Conservation (phyloP, 345 rosid genomes). For the Turritis glabra region DNA sequence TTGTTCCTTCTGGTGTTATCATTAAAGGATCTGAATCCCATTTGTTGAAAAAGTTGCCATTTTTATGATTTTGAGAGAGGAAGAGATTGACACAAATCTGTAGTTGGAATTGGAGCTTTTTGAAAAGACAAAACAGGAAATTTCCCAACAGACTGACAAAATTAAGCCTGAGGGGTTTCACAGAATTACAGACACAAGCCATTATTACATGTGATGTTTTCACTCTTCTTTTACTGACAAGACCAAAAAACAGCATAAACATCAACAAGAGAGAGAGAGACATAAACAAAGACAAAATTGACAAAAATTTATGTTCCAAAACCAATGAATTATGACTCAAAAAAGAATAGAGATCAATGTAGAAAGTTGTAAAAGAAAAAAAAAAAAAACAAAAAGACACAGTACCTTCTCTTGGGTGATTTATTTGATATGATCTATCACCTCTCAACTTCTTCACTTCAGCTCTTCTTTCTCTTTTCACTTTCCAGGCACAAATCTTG, state of each 20-base stretch:
- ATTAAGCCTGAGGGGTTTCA: slow-evolving; percentile 31
- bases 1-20: not conserved
- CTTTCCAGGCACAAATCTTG: slow-evolving; percentile 71
- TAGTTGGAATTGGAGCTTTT: slow-evolving; percentile 21
- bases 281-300: slow-evolving; percentile 24
- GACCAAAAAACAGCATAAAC: slow-evolving; percentile 28
- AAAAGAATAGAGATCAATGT: slow-evolving; percentile 36
- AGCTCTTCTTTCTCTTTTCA: slow-evolving; percentile 40
- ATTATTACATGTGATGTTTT: slow-evolving; percentile 38
- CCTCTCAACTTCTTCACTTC: slow-evolving; percentile 24
- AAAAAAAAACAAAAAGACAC: slow-evolving; percentile 1
- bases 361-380: slow-evolving; percentile 10
- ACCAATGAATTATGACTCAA: slow-evolving; percentile 33
- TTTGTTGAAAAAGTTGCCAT: not conserved
- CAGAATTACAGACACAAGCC: slow-evolving; percentile 26
- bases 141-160: slow-evolving; percentile 33
- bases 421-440: slow-evolving; percentile 28
- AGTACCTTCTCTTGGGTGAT: slow-evolving; percentile 33
- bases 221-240: slow-evolving; percentile 37
- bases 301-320: slow-evolving; percentile 34
- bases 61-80: not conserved
- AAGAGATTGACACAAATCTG: slow-evolving; percentile 25
- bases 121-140: slow-evolving; percentile 23
- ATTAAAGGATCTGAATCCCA: not conserved
- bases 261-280: slow-evolving; percentile 17